Conservation (phyloP, 148 eudicot species). For the Rhododendron kiyosumense region DNA sequence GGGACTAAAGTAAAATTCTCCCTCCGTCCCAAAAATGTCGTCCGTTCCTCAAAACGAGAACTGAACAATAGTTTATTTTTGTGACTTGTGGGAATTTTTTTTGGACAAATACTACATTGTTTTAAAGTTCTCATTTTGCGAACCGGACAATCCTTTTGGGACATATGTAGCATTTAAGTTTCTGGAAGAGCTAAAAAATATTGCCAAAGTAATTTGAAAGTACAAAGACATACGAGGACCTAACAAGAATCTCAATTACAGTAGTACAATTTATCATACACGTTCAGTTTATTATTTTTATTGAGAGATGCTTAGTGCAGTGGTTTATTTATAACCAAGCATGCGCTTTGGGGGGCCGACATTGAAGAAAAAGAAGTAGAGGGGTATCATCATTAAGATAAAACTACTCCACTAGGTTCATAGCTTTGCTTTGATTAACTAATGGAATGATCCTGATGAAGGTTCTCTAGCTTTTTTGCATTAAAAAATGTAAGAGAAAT, state of each 20-base stretch:
- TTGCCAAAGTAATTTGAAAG: too few relatives aligned
- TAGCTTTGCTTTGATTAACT: neutral
- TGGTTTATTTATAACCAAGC: slow-evolving; percentile 11
- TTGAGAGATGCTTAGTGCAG: neutral
- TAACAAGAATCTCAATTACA: too few relatives aligned
- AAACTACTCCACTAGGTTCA: neutral
- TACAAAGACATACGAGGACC: too few relatives aligned
- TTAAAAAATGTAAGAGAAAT: neutral
- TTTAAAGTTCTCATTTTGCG: too few relatives aligned
- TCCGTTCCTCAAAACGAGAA: too few relatives aligned
- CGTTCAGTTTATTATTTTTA: neutral
- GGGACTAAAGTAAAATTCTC: neutral
- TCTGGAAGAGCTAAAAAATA: neutral
- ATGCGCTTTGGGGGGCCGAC: slow-evolving; percentile 20
- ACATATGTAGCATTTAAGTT: neutral
- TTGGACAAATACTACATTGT: too few relatives aligned
- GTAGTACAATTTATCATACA: neutral
- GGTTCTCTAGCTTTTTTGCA: neutral
- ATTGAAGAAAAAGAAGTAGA: slow-evolving; percentile 8
- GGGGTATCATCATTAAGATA: slow-evolving; percentile 9
- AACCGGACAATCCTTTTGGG: neutral
- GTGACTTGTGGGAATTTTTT: too few relatives aligned
- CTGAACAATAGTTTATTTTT: too few relatives aligned
- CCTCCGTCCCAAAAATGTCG: too few relatives aligned
- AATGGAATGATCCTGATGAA: neutral